phyloP scores from a whole-genome alignment of 352 stramenopile species.

The Globisporangium takayamanum region DNA sequence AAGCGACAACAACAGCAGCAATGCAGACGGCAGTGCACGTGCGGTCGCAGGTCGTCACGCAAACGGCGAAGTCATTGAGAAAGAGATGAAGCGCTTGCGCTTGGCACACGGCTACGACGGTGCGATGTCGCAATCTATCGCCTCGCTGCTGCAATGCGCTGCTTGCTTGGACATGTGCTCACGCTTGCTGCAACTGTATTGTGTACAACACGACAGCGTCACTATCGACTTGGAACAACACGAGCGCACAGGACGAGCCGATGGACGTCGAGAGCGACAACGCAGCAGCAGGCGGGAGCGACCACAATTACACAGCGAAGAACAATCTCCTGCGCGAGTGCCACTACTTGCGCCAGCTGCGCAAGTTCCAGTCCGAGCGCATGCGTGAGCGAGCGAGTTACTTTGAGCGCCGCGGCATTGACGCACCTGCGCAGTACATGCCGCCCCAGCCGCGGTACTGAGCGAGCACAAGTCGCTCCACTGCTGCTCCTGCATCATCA shows the following conservation, averaged over 20 bases:
- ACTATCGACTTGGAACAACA: conserved; percentile 2
- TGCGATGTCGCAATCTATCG: neutral
- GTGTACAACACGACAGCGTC: conserved; percentile 1
- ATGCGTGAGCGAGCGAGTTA: conserved; percentile 31
- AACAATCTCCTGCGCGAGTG: conserved; percentile 67
- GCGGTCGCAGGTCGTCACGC: neutral
- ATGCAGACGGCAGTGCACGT: neutral
- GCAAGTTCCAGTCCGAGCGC: conserved; percentile 66
- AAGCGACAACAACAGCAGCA: neutral
- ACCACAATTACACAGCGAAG: conserved; percentile 35
- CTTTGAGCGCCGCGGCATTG: conserved; percentile 26
- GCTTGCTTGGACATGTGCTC: neutral
- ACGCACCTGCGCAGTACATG: conserved; percentile 4
- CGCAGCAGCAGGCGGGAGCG: conserved; percentile 8
- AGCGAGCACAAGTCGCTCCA: neutral
- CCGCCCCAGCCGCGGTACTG: conserved; percentile 22
- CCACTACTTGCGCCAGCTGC: conserved; percentile 69
- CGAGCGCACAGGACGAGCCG: conserved; percentile 1
- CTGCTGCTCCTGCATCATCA: neutral
- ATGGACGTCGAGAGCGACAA: conserved; percentile 21
- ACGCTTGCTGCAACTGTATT: neutral
- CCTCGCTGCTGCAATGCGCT: neutral
- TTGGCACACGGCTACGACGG: conserved; percentile 60
- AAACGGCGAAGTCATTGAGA: conserved; percentile 45
- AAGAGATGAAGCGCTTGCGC: conserved; percentile 68